Evolutionary conservation across 2,329 filamentous ascomycete genomes (phyloP).

Genomic region (Fusarium sp.): DNA sequence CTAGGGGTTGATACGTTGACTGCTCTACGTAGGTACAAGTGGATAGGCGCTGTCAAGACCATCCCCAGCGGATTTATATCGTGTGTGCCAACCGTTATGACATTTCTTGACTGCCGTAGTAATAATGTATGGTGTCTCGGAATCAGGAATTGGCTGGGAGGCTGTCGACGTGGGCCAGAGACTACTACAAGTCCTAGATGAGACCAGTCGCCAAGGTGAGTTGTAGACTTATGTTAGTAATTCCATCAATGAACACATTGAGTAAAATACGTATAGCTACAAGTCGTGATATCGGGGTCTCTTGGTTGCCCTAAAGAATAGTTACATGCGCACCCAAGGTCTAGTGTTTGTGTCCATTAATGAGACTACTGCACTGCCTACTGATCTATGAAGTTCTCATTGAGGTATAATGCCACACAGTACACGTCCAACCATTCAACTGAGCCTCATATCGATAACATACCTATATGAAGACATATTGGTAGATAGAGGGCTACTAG

Average conservation of each 20-base stretch:
- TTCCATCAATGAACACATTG: no score
- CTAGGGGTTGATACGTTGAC: slow-evolving; percentile 48
- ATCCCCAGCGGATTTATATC: slow-evolving; percentile 48
- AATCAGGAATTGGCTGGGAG: background rate
- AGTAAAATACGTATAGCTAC: no score
- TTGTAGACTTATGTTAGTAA: no score
- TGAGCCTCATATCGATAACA: background rate
- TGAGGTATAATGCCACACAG: background rate
- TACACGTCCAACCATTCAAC: background rate
- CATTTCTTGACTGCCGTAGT: slow-evolving; percentile 55
- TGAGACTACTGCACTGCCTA: background rate
- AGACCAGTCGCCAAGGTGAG: no score
- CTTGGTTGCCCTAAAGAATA: no score
- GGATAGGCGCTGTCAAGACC: slow-evolving; percentile 56
- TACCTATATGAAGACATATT: background rate
- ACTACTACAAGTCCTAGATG: background rate
- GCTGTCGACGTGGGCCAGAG: background rate
- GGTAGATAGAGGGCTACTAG: background rate
- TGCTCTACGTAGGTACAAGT: slow-evolving; percentile 66
- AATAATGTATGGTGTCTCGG: slow-evolving; percentile 46
- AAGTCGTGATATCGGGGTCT: no score
- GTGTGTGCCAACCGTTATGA: slow-evolving; percentile 58
- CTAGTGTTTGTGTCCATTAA: no score
- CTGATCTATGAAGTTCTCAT: background rate
- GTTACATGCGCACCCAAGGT: no score